Percentiles rank a stretch among this genome's conserved stretches.
Conservation (phyloP, 78 protist genomes). For the Trichosphaerium sp. region DNA sequence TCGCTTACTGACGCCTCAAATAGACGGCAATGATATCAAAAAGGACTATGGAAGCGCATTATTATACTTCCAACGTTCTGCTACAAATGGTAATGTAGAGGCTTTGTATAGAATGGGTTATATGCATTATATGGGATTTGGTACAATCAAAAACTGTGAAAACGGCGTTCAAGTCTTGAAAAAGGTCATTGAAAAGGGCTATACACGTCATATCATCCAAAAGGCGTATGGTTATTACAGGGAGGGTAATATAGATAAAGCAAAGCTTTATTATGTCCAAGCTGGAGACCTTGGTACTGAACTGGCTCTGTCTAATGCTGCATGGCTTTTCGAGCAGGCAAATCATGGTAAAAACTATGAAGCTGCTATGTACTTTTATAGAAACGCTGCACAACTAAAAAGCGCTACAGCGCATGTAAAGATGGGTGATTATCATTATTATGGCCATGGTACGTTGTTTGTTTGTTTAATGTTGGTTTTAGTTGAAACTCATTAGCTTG, state of each 20-base stretch:
- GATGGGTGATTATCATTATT: constrained; percentile 73
- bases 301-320: constrained; percentile 68
- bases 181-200: constrained; percentile 55
- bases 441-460: constrained; percentile 68
- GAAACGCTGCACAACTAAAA: constrained; percentile 38
- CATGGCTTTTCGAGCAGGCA: constrained; percentile 45
- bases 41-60: constrained; percentile 29
- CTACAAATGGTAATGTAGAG: constrained; percentile 16
- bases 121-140: constrained; percentile 11
- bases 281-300: constrained; percentile 72
- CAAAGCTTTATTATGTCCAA: constrained; percentile 40
- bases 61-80: constrained; percentile 15
- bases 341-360: neutral
- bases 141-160: constrained; percentile 15
- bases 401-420: constrained; percentile 43
- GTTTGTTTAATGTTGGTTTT: too few relatives aligned
- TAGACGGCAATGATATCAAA: constrained; percentile 6
- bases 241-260: constrained; percentile 29
- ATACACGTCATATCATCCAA: constrained; percentile 13
- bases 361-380: constrained; percentile 22
- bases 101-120: constrained; percentile 45
- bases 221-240: constrained; percentile 35
- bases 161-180: constrained; percentile 33
- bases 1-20: neutral
- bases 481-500: too few relatives aligned